phyloP scores from a whole-genome alignment of 176 grass and related monocot species.

The Dactylis glomerata region DNA sequence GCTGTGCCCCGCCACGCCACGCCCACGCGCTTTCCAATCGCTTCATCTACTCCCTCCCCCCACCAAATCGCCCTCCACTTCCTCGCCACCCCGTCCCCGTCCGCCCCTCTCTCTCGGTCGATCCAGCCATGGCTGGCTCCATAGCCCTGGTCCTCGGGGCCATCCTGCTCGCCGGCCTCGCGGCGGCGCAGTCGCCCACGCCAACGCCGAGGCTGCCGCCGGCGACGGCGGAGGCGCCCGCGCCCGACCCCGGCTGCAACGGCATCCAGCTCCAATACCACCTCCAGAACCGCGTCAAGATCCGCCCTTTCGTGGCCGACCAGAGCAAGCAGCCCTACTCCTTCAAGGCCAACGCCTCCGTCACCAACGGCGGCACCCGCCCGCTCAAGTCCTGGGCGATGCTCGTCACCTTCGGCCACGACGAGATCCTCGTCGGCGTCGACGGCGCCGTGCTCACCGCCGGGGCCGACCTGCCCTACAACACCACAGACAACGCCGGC shows the following conservation, averaged over 20 bases:
- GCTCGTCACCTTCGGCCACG: slow-evolving; percentile 51
- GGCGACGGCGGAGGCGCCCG: slow-evolving; percentile 42
- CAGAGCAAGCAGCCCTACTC: slow-evolving; percentile 62
- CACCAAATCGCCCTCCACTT: slow-evolving; percentile 11
- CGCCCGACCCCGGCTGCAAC: slow-evolving; percentile 67
- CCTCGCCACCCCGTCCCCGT: neutral
- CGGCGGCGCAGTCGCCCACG: slow-evolving; percentile 29
- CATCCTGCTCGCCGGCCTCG: slow-evolving; percentile 38
- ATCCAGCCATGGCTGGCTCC: slow-evolving; percentile 44
- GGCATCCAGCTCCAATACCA: slow-evolving; percentile 65
- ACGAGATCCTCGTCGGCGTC: slow-evolving; percentile 74
- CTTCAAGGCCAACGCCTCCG: slow-evolving; percentile 56
- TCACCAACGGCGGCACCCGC: slow-evolving; percentile 66
- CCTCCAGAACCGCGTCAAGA: slow-evolving; percentile 35
- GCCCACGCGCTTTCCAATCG: slow-evolving; percentile 56
- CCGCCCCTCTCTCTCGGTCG: neutral
- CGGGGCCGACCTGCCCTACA: slow-evolving; percentile 64
- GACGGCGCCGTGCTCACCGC: slow-evolving; percentile 65
- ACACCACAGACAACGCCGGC: slow-evolving; percentile 58
- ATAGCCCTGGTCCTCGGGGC: slow-evolving; percentile 22
- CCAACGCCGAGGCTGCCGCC: neutral
- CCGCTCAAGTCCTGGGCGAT: slow-evolving; percentile 69
- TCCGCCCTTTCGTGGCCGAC: slow-evolving; percentile 63
- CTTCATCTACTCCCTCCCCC: slow-evolving; percentile 35
- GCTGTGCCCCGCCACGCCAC: slow-evolving; percentile 37